Base-by-base conservation (phyloP, 2,329 filamentous ascomycete species). In the Tolypocladium tropicale region DNA sequence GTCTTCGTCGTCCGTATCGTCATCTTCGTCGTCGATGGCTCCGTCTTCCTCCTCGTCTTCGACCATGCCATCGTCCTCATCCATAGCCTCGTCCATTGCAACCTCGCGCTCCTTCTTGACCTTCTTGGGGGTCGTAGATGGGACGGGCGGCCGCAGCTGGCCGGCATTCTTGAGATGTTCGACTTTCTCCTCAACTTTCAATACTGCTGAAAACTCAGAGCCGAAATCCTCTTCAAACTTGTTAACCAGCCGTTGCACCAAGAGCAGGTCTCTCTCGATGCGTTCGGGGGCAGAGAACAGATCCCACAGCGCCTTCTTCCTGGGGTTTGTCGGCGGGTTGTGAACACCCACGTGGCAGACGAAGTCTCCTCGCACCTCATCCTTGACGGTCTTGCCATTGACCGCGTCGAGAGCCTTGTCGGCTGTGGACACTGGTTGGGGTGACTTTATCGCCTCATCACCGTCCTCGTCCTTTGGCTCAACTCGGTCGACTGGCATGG, bases 271-370 rank as follows among this genome's bases (percentile, higher is more conserved):
- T 60, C 92, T 91, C 60, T 95, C 90, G 59, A 99, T 88, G 54
- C 95, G 86, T 69, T 99, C 93, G 0, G 94, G 92, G 0, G 92
- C 86, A 2, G 93, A 97, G 68, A 97, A 97, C 10, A 97, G 77
- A 70, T 97, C 93, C 93, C 93, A 97, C 2, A 97, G 75, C 0
- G 93, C 93, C 76, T 97, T 97, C 78, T 96, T 96, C 55, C 93
- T 81, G 2, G 91, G 89, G 56, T 90, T 85, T 39, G 81, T 81
- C 2, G 93, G 91, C 4, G 94, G 92, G 59, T 91, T 91, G 72
- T 99, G 94, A 25, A 99, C 89, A 58, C 94, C 94, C 53, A 97
- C 94, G 67, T 99, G 94, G 68, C 94, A 96, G 33, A 93, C 93
- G 70, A 99, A 99, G 69, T 99, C 94, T 43, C 94, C 94, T 53